Conservation (phyloP, 257 asterid genomes). For the Scutellaria minor region DNA sequence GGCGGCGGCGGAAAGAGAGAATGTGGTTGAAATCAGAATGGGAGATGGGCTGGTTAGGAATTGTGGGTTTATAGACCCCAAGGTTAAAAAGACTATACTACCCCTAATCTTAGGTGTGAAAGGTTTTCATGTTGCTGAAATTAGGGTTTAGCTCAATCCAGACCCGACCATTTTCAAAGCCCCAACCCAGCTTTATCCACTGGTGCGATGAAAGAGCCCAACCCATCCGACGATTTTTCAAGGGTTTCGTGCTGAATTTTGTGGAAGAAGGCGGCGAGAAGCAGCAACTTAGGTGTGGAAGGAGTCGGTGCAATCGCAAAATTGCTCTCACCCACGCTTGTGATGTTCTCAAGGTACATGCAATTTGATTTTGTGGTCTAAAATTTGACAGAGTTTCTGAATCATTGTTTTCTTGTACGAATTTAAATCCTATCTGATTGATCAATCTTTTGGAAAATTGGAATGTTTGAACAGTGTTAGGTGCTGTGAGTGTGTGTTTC, state of each 20-base stretch:
- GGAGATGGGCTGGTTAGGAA: too few relatives aligned
- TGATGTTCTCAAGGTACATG: conserved; percentile 70
- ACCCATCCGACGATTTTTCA: too few relatives aligned
- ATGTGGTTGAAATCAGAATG: too few relatives aligned
- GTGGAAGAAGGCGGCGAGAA: conserved; percentile 70
- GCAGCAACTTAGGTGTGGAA: conserved; percentile 58
- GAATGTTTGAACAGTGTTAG: conserved; percentile 58
- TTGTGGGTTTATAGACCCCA: too few relatives aligned
- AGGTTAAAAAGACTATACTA: too few relatives aligned
- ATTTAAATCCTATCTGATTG: conserved; percentile 28
- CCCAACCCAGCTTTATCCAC: too few relatives aligned
- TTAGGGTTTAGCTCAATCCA: too few relatives aligned
- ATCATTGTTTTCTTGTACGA: conserved; percentile 12
- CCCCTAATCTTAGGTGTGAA: too few relatives aligned
- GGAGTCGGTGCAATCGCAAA: conserved; percentile 57
- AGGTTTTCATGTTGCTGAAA: too few relatives aligned
- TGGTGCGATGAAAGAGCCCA: too few relatives aligned
- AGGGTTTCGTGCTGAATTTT: conserved; percentile 61
- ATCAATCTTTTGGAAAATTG: conserved; percentile 1
- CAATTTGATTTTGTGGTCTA: conserved; percentile 32
- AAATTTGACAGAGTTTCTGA: not conserved
- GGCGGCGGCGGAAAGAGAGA: too few relatives aligned
- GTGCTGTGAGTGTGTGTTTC: conserved; percentile 54
- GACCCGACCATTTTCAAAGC: too few relatives aligned
- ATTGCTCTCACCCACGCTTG: conserved; percentile 45